Conservation (phyloP, 2,329 filamentous ascomycete species). For the Exserohilum turcica region DNA sequence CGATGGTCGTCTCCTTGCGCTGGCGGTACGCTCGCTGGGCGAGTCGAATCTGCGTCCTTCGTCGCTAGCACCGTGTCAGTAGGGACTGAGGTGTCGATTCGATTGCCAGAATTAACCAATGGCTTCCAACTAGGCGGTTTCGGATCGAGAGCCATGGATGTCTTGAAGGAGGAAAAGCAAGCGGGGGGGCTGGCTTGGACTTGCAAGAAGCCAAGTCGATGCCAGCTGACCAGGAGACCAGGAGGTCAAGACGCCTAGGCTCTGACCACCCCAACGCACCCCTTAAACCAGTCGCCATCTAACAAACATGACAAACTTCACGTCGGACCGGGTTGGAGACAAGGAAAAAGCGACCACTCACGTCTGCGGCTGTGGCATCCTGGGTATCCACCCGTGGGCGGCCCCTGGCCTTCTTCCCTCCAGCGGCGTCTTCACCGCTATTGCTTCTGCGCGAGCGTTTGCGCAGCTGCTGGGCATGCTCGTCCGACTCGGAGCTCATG, state of each 20-base stretch:
- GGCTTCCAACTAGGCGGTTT: neutral
- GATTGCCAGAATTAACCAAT: no score
- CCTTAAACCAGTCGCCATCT: neutral
- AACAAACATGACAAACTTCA: neutral
- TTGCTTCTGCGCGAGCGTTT: slow-evolving; percentile 41
- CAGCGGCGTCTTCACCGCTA: slow-evolving; percentile 31
- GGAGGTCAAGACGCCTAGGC: neutral
- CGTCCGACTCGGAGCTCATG: slow-evolving; percentile 42
- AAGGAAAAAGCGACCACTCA: slow-evolving; percentile 55
- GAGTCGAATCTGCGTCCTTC: slow-evolving; percentile 83
- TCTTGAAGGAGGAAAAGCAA: neutral
- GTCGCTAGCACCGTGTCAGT: slow-evolving; percentile 60
- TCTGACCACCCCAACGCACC: neutral
- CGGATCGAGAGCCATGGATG: neutral
- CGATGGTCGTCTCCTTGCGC: slow-evolving; percentile 82
- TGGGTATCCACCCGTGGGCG: slow-evolving; percentile 76
- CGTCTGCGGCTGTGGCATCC: slow-evolving; percentile 78
- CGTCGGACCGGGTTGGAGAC: neutral
- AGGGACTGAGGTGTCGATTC: neutral
- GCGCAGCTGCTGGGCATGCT: slow-evolving; percentile 29
- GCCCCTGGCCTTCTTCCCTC: slow-evolving; percentile 65
- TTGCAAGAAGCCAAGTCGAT: neutral
- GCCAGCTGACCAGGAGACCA: neutral
- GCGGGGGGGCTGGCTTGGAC: neutral
- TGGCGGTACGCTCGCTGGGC: slow-evolving; percentile 85